These are phyloP conservation scores for Physcomitrellopsis africana DNA, from an alignment of 225 moss, liverwort and hornwort genomes.

Conservation along the genomic window DNA sequence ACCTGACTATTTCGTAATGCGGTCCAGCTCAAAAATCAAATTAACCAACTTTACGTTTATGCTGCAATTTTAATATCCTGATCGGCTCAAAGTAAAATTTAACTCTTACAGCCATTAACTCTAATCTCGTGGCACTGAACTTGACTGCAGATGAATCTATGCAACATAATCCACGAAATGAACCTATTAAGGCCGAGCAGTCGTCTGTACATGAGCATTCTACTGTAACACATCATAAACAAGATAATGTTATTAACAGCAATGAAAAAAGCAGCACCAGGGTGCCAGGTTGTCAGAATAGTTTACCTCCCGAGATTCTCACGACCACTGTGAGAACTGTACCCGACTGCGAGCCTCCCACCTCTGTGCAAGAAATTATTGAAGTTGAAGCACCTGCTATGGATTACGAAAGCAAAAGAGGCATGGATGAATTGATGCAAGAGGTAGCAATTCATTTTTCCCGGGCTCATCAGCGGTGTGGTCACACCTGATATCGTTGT, in stretches of 20 bases:
- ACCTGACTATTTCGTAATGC: not conserved
- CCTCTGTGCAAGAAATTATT: slow-evolving; percentile 37
- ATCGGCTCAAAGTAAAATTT: not conserved
- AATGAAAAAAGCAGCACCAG: slow-evolving; percentile 30
- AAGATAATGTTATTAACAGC: slow-evolving; percentile 20
- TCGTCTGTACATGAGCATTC: slow-evolving; percentile 15
- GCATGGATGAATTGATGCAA: slow-evolving; percentile 47
- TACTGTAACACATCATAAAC: not conserved
- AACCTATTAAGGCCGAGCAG: slow-evolving; percentile 26
- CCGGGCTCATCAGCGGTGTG: not conserved
- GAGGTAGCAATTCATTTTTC: slow-evolving; percentile 37
- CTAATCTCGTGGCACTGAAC: slow-evolving; percentile 2
- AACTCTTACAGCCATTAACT: not conserved
- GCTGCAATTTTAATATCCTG: not conserved
- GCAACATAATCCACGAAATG: slow-evolving; percentile 18
- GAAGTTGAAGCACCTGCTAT: slow-evolving; percentile 34
- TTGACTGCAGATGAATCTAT: slow-evolving; percentile 30
- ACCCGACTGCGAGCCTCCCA: slow-evolving; percentile 30
- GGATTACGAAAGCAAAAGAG: slow-evolving; percentile 26
- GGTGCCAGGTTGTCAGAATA: slow-evolving; percentile 28
- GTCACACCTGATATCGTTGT: not conserved
- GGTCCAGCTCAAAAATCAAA: not conserved
- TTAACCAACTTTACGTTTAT: not conserved
- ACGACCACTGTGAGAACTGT: slow-evolving; percentile 14
- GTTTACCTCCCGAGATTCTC: slow-evolving; percentile 20